Percentiles rank a stretch among this genome's conserved stretches.
These are phyloP conservation scores for Cladobotryum protrusum DNA, from an alignment of 2,329 filamentous ascomycete species.

Conservation along the genomic window DNA sequence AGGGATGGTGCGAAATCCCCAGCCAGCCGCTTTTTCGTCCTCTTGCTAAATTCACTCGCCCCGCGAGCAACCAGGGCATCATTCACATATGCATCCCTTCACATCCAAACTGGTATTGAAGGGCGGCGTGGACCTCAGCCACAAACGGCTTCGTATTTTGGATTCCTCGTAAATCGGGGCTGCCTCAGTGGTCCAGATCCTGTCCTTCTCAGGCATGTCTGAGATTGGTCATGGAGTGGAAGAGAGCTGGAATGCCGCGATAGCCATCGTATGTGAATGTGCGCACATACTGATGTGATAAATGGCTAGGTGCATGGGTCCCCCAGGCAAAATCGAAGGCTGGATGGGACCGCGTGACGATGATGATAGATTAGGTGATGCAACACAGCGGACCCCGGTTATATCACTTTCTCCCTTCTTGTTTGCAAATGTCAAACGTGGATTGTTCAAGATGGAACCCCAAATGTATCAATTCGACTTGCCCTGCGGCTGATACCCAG, in stretches of 20 bases:
- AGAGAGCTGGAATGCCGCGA: background rate
- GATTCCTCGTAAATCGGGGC: background rate
- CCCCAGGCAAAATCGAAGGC: background rate
- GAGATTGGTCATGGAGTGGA: background rate
- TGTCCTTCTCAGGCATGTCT: background rate
- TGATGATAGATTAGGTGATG: constrained; percentile 11
- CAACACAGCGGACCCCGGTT: constrained; percentile 6
- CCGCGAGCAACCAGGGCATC: background rate
- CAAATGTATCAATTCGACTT: background rate
- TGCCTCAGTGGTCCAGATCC: background rate
- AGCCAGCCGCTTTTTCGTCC: background rate
- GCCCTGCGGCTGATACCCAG: constrained; percentile 5
- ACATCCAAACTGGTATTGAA: too few species aligned
- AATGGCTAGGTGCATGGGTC: background rate
- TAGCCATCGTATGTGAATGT: background rate
- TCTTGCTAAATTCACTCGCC: background rate
- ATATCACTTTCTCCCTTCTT: background rate
- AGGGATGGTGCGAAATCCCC: background rate
- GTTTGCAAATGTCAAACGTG: constrained; percentile 1
- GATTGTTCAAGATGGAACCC: constrained; percentile 4
- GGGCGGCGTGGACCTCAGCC: too few species aligned
- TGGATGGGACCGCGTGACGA: constrained; percentile 8
- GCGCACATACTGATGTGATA: background rate
- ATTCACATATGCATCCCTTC: background rate
- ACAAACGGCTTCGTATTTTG: too few species aligned